Percentiles rank a stretch among this genome's conserved stretches.
These are phyloP conservation scores for Neurospora sp. DNA, from an alignment of 495 filamentous ascomycete genomes.

Conservation along the genomic window DNA sequence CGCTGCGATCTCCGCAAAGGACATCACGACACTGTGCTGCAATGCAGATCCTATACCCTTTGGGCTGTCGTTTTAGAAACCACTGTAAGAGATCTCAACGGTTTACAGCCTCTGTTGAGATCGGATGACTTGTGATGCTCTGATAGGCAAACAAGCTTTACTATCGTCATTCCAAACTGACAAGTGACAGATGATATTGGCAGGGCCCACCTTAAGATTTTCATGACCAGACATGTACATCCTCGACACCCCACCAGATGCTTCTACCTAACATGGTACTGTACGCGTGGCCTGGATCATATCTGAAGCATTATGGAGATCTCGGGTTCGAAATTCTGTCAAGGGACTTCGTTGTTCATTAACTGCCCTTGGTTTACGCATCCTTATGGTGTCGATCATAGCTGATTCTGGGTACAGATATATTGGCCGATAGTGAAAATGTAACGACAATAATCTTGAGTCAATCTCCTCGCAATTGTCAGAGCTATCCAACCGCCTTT, in stretches of 20 bases:
- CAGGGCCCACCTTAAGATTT: background rate
- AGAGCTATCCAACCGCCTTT: background rate
- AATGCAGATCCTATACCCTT: background rate
- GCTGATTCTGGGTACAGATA: background rate
- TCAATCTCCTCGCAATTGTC: background rate
- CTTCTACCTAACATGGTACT: background rate
- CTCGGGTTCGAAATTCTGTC: background rate
- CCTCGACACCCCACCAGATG: background rate
- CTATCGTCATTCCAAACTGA: background rate
- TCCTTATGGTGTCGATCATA: background rate
- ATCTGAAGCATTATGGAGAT: background rate
- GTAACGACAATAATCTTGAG: background rate
- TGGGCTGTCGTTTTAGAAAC: background rate
- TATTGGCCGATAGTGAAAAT: background rate
- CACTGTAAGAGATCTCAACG: background rate
- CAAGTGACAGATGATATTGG: background rate
- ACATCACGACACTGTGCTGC: background rate
- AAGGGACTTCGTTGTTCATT: background rate
- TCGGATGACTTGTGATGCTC: background rate
- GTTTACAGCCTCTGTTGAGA: background rate
- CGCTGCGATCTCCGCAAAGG: background rate
- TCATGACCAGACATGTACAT: background rate
- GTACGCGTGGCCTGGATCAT: background rate
- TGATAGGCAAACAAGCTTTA: background rate
- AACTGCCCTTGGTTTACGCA: background rate